Evolutionary conservation across 2,329 filamentous ascomycete genomes (phyloP).

Genomic region (Diaporthe ampelina): DNA sequence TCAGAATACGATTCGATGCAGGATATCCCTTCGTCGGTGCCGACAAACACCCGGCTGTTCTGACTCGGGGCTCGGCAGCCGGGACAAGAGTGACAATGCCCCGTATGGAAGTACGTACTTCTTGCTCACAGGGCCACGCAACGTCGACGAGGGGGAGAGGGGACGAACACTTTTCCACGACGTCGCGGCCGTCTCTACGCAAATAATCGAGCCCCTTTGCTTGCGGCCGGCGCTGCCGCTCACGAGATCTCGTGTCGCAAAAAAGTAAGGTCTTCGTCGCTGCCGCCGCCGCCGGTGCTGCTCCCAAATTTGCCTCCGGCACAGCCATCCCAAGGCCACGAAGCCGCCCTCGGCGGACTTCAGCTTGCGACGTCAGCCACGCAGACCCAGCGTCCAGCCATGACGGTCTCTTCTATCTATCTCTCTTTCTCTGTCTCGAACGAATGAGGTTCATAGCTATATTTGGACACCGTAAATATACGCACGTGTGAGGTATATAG

Average conservation of each 20-base stretch:
- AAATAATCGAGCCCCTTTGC: neutral
- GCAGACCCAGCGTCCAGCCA: neutral
- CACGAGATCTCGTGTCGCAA: neutral
- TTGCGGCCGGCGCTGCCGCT: neutral
- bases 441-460: neutral
- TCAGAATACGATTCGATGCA: neutral
- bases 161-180: neutral
- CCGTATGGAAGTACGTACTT: neutral
- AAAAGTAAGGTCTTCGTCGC: neutral
- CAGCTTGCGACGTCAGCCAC: constrained; percentile 12
- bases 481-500: neutral
- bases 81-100: neutral
- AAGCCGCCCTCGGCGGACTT: constrained; percentile 14
- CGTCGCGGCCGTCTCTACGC: neutral
- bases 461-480: neutral
- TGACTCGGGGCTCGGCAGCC: constrained; percentile 9
- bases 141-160: neutral
- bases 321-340: constrained; percentile 27
- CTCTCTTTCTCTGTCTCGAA: too few species aligned
- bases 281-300: neutral
- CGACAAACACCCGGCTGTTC: neutral
- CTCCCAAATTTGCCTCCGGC: neutral
- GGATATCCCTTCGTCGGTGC: neutral
- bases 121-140: neutral
- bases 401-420: neutral